A percentile compares a stretch with the other conserved stretches of the same genome.
phyloP scores from a whole-genome alignment of 2,329 filamentous ascomycete species.

The Neofusicoccum parvum region DNA sequence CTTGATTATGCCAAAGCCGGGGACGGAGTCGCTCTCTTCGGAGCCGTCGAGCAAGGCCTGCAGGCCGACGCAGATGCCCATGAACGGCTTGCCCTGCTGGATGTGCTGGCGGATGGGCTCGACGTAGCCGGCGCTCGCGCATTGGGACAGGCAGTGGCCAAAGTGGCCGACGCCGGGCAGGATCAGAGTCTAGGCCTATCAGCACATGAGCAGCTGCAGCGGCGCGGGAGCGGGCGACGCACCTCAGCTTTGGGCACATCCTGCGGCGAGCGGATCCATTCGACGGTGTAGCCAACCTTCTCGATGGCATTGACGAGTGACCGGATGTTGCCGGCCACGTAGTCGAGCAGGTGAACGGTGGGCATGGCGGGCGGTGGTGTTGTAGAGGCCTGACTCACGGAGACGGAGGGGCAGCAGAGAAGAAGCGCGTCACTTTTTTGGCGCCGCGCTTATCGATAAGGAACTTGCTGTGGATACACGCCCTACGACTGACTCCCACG shows the following conservation, averaged over 20 bases:
- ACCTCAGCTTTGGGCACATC: constrained; percentile 87
- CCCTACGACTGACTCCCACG: no score
- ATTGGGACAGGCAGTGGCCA: constrained; percentile 87
- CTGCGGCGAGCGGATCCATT: constrained; percentile 85
- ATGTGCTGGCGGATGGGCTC: constrained; percentile 84
- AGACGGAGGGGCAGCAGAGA: background rate
- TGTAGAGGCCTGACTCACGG: constrained; percentile 1
- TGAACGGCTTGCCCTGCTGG: constrained; percentile 89
- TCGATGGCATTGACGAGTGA: constrained; percentile 98
- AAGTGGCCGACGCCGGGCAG: constrained; percentile 97
- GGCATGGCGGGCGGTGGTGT: constrained; percentile 56
- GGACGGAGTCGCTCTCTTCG: constrained; percentile 70
- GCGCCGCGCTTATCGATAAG: constrained; percentile 6
- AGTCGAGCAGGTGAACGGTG: constrained; percentile 79
- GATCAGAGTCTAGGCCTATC: constrained; percentile 74
- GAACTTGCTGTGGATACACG: constrained; percentile 46
- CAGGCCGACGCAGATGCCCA: constrained; percentile 94
- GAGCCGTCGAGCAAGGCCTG: constrained; percentile 90
- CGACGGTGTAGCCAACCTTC: constrained; percentile 87
- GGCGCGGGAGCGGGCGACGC: constrained; percentile 27
- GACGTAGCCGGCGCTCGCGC: constrained; percentile 78
- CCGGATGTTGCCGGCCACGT: constrained; percentile 94
- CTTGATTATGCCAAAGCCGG: constrained; percentile 76
- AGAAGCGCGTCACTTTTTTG: constrained; percentile 12
- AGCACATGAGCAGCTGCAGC: constrained; percentile 30